A percentile compares a stretch with the other conserved stretches of the same genome.
Conservation (phyloP, 345 rosid species). For the Camelina hispida region DNA sequence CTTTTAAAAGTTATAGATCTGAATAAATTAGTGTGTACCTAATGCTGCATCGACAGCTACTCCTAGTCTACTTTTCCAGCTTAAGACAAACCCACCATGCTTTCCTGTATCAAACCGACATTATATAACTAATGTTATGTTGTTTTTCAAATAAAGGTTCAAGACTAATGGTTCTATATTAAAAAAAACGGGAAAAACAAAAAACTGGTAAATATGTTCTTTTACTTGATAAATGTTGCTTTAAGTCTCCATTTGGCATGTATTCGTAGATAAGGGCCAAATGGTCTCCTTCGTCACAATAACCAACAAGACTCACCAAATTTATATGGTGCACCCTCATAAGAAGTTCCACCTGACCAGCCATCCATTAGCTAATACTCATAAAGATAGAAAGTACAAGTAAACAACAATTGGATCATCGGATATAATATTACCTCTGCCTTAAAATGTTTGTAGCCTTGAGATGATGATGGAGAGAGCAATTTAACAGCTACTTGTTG, state of each 20-base stretch:
- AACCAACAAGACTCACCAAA: constrained; percentile 12
- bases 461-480: background rate
- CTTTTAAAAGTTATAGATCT: background rate
- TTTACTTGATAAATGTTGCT: background rate
- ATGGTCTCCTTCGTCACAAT: constrained; percentile 1
- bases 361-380: background rate
- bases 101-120: constrained; percentile 14
- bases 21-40: background rate
- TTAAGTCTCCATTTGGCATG: background rate
- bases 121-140: too few relatives aligned
- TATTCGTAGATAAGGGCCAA: constrained; percentile 2
- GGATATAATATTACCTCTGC: constrained; percentile 1
- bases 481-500: constrained; percentile 10
- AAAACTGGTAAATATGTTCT: background rate
- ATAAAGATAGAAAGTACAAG: too few relatives aligned
- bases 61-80: constrained; percentile 28
- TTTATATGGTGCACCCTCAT: constrained; percentile 18
- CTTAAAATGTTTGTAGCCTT: constrained; percentile 13
- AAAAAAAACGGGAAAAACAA: too few relatives aligned
- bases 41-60: constrained; percentile 16
- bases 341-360: constrained; percentile 13
- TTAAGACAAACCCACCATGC: background rate
- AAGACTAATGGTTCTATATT: too few relatives aligned
- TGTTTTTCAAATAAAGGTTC: too few relatives aligned
- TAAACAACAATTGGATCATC: background rate